Evolutionary conservation across 306 rosid species (phyloP), one percentile per base, ranked within the genome.

Genomic region (Citrullus colocynthis): DNA sequence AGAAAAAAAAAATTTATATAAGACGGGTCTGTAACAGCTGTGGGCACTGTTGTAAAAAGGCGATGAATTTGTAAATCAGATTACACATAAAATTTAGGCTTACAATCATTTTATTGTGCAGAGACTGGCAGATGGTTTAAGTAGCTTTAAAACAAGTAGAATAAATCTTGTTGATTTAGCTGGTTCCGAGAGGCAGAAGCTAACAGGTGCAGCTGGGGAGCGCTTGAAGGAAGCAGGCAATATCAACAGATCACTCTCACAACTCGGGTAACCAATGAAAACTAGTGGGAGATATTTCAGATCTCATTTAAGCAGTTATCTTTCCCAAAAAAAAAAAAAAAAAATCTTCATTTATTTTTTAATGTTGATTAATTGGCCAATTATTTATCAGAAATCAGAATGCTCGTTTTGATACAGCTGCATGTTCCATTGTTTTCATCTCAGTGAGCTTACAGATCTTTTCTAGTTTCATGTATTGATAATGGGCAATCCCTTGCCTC

Each of bases 221-320:
- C 94, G 98, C 66, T 82, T 96, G 85, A 96, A 93, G 89, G 99
- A 96, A 86, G 99, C 99, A 55, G 98, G 98, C 78, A 96, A 93
- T 87, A 96, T 96, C 78, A 96, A 96, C 79, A 83, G 99, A 84
- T 96, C 99, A 55, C 97, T 92, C 81, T 96, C 99, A 64, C 99
- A 96, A 85, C 98, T 96, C 60, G 99, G 99, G 99, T 96, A 89
- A 63, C 85, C 74, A 60, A 59, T 66, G n/a, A 37, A 78, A 37
- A 28, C 63, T 78, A 32, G 45, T 48, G 5, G 30, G 24, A 49
- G 11, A 41, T 60, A 60, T 28, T 74, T 74, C 77, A 74, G 24
- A 30, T 74, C 24, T 52, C 62, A 52, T 32, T 74, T 52, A 51
- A 73, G 16, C 59, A 73, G 24, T 49, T 58, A 48, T 74, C 78